These are phyloP conservation scores for Cladosporium cucumerinum DNA, from an alignment of 2,329 filamentous ascomycete species.

Conservation along the genomic window DNA sequence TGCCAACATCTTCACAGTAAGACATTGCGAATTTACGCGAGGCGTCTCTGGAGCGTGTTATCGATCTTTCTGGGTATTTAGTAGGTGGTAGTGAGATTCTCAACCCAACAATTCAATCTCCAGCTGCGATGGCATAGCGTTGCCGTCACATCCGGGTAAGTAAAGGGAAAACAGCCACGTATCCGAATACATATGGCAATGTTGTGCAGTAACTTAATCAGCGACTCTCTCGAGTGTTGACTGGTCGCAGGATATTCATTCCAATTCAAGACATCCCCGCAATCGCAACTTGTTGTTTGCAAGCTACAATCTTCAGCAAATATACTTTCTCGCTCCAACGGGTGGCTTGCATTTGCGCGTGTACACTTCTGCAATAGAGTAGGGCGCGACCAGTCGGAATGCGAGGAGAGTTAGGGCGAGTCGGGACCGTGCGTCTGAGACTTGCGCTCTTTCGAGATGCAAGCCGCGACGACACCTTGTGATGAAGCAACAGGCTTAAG, in stretches of 20 bases:
- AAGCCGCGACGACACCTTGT: background rate
- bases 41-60: background rate
- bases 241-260: background rate
- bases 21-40: background rate
- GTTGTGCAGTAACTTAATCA: background rate
- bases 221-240: background rate
- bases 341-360: slow-evolving; percentile 4
- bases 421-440: background rate
- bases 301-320: background rate
- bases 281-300: background rate
- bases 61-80: background rate
- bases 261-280: background rate
- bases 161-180: background rate
- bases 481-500: background rate
- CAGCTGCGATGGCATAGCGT: background rate
- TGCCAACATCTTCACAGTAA: background rate
- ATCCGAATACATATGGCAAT: background rate
- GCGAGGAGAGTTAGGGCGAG: background rate
- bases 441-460: background rate
- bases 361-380: background rate
- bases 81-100: background rate
- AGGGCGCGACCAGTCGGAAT: slow-evolving; percentile 1
- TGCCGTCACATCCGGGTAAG: background rate
- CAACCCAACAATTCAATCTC: background rate
- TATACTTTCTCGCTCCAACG: background rate